phyloP scores from a whole-genome alignment of 306 rosid species.

The Inga oerstediana region DNA sequence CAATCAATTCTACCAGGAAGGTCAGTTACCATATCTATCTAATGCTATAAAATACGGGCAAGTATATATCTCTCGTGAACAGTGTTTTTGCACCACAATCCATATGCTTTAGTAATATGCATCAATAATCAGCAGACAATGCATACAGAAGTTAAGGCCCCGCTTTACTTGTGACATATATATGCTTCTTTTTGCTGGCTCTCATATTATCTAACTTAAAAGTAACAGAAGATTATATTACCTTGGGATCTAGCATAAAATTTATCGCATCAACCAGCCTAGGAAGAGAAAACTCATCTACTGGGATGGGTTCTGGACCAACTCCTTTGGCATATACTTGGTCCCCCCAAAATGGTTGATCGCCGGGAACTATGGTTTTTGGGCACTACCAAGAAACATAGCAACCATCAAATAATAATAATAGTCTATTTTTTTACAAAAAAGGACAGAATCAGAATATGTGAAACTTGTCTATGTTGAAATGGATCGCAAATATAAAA shows the following conservation, averaged over 20 bases:
- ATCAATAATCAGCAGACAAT: background rate
- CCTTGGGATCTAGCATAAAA: conserved; percentile 89
- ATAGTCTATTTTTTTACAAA: background rate
- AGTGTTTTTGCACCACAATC: background rate
- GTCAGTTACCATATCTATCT: background rate
- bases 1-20: background rate
- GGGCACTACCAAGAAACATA: conserved; percentile 69
- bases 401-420: background rate
- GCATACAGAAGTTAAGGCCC: background rate
- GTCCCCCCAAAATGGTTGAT: conserved; percentile 99
- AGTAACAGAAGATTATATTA: conserved; percentile 35
- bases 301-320: conserved; percentile 91
- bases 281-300: conserved; percentile 87
- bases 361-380: conserved; percentile 84
- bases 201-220: background rate
- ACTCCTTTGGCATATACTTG: conserved; percentile 92
- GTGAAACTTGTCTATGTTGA: background rate
- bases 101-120: background rate
- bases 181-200: conserved; percentile 15
- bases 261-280: conserved; percentile 79
- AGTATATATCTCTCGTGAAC: background rate
- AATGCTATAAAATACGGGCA: background rate
- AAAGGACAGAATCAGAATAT: conserved; percentile 15
- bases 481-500: background rate
- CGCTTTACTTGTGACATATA: conserved; percentile 6